phyloP scores from a whole-genome alignment of 192 early-diverging fungal species.

The Phycomyces blakesleeanus region DNA sequence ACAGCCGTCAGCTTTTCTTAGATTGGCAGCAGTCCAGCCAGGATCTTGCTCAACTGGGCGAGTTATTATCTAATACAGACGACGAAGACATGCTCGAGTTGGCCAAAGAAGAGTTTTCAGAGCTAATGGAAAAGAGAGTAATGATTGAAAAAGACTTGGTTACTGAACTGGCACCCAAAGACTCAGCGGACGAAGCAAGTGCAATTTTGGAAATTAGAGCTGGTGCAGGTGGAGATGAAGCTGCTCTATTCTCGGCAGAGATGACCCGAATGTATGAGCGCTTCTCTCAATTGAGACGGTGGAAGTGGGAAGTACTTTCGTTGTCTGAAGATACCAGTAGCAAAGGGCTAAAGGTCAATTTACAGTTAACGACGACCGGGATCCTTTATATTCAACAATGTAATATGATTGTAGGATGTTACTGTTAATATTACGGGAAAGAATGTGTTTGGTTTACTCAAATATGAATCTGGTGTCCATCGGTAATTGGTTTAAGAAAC shows the following conservation, averaged over 20 bases:
- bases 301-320: conserved; percentile 61
- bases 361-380: not conserved
- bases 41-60: conserved; percentile 20
- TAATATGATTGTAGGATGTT: conserved; percentile 43
- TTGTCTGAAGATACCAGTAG: conserved; percentile 44
- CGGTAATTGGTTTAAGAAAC: conserved; percentile 16
- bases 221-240: conserved; percentile 79
- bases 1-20: conserved; percentile 9
- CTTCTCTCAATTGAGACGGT: conserved; percentile 54
- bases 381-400: not conserved
- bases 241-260: conserved; percentile 67
- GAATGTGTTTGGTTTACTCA: conserved; percentile 69
- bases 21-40: conserved; percentile 20
- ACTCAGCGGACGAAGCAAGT: conserved; percentile 61
- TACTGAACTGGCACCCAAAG: conserved; percentile 57
- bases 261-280: conserved; percentile 74
- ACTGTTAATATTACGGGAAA: conserved; percentile 62
- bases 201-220: conserved; percentile 75
- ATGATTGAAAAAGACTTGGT: conserved; percentile 55
- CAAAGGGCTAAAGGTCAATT: conserved; percentile 46
- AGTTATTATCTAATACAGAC: conserved; percentile 12
- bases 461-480: conserved; percentile 81
- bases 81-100: conserved; percentile 54
- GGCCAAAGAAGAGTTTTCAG: conserved; percentile 58
- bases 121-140: conserved; percentile 34